These are phyloP conservation scores for Salvia sclarea DNA, from an alignment of 305 asterid genomes.

Conservation along the genomic window DNA sequence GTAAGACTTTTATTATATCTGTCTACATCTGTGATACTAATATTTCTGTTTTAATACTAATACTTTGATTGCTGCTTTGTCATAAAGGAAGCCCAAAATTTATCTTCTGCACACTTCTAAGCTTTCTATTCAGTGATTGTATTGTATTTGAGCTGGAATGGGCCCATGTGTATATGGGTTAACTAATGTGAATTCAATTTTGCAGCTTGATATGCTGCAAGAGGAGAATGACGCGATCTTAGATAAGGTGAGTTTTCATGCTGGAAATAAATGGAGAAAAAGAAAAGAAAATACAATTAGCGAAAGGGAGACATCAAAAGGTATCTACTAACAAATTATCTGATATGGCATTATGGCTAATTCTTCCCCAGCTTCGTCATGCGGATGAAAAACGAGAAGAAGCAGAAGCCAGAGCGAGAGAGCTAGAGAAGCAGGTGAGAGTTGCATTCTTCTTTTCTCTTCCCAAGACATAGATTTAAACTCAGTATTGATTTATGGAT, in stretches of 20 bases:
- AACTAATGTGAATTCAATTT: constrained; percentile 34
- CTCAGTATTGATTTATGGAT: constrained; percentile 2
- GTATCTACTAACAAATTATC: constrained; percentile 12
- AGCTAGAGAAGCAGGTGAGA: constrained; percentile 93
- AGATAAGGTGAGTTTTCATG: constrained; percentile 74
- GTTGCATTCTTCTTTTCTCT: constrained; percentile 7
- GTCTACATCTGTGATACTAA: constrained; percentile 26
- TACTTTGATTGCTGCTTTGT: constrained; percentile 26
- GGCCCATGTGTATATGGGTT: constrained; percentile 26
- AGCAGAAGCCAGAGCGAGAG: constrained; percentile 91
- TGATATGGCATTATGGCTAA: constrained; percentile 37
- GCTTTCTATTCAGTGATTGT: constrained; percentile 22
- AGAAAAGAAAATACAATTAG: background rate
- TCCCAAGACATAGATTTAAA: constrained; percentile 5
- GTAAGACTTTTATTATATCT: constrained; percentile 48
- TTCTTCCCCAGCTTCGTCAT: constrained; percentile 68
- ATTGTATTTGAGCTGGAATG: constrained; percentile 19
- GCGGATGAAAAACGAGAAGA: constrained; percentile 91
- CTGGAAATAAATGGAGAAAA: constrained; percentile 22
- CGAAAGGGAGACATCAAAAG: constrained; percentile 17
- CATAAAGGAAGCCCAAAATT: constrained; percentile 6
- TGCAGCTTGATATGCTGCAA: constrained; percentile 98
- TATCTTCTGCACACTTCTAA: constrained; percentile 1
- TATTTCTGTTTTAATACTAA: constrained; percentile 33
- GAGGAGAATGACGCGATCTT: constrained; percentile 83